Percentiles rank a stretch among this genome's conserved stretches.
Evolutionary conservation across 495 filamentous ascomycete genomes (phyloP).

Genomic region (Letharia columbiana): DNA sequence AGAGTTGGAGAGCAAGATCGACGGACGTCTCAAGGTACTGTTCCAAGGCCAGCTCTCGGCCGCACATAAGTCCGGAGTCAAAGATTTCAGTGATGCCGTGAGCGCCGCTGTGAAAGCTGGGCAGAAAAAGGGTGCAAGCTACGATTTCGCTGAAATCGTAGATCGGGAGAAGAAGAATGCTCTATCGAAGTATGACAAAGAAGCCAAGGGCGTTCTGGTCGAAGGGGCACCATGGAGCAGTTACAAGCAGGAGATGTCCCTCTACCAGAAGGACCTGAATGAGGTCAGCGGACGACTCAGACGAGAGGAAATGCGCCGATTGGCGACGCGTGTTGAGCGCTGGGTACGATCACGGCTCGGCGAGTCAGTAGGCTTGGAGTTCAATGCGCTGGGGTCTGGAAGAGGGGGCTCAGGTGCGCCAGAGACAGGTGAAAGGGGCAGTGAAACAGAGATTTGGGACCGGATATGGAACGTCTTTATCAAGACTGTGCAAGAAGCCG

Average conservation of each 20-base stretch:
- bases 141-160: constrained; percentile 95
- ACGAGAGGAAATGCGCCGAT: constrained; percentile 88
- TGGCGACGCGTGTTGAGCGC: constrained; percentile 82
- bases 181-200: constrained; percentile 64
- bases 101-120: constrained; percentile 72
- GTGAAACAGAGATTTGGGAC: constrained; percentile 89
- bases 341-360: constrained; percentile 82
- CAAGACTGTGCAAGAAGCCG: constrained; percentile 76
- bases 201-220: constrained; percentile 64
- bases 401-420: constrained; percentile 72
- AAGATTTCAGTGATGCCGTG: constrained; percentile 82
- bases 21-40: constrained; percentile 73
- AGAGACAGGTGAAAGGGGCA: constrained; percentile 57
- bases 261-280: constrained; percentile 72
- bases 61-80: constrained; percentile 80
- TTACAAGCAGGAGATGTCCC: constrained; percentile 52
- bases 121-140: constrained; percentile 78
- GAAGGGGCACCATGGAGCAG: constrained; percentile 75
- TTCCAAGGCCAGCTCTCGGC: constrained; percentile 81
- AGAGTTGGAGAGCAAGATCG: constrained; percentile 80
- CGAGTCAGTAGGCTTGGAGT: constrained; percentile 85
- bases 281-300: constrained; percentile 74
- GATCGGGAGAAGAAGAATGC: constrained; percentile 68
- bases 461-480: constrained; percentile 85
- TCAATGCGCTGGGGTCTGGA: constrained; percentile 86